Percentiles rank a stretch among this genome's conserved stretches.
phyloP scores from a whole-genome alignment of 2,329 filamentous ascomycete species.

The Furcasterigmium sp. region DNA sequence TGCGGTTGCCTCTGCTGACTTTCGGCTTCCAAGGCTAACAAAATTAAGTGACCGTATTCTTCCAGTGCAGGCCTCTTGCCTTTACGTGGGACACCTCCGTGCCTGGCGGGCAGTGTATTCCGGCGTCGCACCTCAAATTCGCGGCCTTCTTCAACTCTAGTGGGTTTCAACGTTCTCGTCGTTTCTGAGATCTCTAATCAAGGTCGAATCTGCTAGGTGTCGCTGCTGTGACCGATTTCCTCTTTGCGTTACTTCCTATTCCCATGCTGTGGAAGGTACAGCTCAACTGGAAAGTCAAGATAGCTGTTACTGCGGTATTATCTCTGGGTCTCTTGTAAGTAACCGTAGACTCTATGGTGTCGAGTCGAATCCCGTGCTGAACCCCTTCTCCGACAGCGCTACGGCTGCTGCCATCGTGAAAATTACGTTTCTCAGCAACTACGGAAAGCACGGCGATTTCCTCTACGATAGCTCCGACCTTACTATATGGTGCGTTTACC shows the following conservation, averaged over 20 bases:
- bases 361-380: not conserved
- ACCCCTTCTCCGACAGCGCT: constrained; percentile 7
- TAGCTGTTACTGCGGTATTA: constrained; percentile 17
- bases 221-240: constrained; percentile 18
- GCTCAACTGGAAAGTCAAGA: constrained; percentile 19
- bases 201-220: constrained; percentile 10
- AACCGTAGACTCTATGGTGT: not conserved
- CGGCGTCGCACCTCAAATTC: constrained; percentile 16
- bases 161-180: not conserved
- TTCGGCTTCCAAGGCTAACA: not conserved
- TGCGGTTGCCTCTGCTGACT: constrained; percentile 9
- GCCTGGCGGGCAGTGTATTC: constrained; percentile 15
- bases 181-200: too few species aligned
- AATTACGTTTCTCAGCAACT: constrained; percentile 16
- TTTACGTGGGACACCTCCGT: constrained; percentile 15
- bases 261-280: constrained; percentile 22
- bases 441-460: constrained; percentile 20
- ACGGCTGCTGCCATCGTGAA: constrained; percentile 19
- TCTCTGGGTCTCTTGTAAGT: constrained; percentile 18
- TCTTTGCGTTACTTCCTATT: constrained; percentile 20
- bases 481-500: constrained; percentile 17
- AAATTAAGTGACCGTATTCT: constrained; percentile 17
- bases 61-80: constrained; percentile 17
- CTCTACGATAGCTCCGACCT: constrained; percentile 19
- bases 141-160: constrained; percentile 19